Conservation (phyloP, 164 flowering plant genomes). For the Tetrastigma voinierianum region DNA sequence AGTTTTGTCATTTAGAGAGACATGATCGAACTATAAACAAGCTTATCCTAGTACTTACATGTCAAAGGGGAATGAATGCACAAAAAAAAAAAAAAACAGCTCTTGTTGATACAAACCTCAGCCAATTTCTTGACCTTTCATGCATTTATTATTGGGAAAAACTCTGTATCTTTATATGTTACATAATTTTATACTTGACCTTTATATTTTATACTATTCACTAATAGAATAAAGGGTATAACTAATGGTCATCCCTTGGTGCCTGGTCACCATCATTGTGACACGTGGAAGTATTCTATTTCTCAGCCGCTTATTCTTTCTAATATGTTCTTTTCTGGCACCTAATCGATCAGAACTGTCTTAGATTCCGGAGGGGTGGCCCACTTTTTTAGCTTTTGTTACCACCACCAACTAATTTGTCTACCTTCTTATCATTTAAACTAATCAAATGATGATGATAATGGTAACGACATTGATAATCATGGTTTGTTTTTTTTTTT, state of each 20-base stretch:
- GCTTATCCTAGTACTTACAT: slow-evolving; percentile 20
- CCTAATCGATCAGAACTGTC: slow-evolving; percentile 10
- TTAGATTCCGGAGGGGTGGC: slow-evolving; percentile 7
- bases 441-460: slow-evolving; percentile 15
- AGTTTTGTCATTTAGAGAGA: not conserved
- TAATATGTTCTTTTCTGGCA: slow-evolving; percentile 13
- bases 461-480: slow-evolving; percentile 13
- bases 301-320: slow-evolving; percentile 11
- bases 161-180: not conserved
- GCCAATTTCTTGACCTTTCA: slow-evolving; percentile 7
- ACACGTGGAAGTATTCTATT: slow-evolving; percentile 18
- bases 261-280: not conserved
- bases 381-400: slow-evolving; percentile 1
- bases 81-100: slow-evolving; percentile 7
- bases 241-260: not conserved
- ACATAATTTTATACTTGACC: not conserved
- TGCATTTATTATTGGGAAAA: not conserved
- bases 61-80: slow-evolving; percentile 16
- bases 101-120: not conserved
- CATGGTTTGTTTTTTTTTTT: no score
- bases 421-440: slow-evolving; percentile 14
- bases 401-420: not conserved
- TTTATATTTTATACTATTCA: no score
- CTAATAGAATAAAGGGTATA: not conserved
- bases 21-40: slow-evolving; percentile 11